Percentiles rank a stretch among this genome's conserved stretches.
Conservation (phyloP, 2,329 filamentous ascomycete species). For the Trichoderma koningii region DNA sequence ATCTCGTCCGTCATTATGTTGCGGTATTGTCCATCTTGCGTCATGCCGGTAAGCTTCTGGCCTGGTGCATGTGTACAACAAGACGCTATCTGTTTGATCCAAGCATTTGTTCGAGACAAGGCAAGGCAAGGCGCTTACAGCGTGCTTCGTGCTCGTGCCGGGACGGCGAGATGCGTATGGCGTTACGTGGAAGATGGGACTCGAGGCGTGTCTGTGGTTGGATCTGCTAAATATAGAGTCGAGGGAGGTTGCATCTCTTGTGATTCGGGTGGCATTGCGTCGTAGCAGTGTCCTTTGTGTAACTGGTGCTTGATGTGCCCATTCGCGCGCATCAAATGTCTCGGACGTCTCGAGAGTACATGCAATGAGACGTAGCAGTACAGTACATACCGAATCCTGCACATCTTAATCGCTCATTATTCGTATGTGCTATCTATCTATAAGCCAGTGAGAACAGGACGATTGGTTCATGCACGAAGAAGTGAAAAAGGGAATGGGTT, state of each 20-base stretch:
- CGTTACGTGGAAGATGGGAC: background rate
- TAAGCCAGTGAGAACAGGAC: too few species aligned
- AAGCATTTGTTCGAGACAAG: background rate
- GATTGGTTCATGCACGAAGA: too few species aligned
- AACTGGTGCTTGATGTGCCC: too few species aligned
- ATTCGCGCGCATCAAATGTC: too few species aligned
- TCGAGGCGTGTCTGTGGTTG: background rate
- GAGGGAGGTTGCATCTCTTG: too few species aligned
- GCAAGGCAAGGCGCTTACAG: conserved; percentile 4
- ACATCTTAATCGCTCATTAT: too few species aligned
- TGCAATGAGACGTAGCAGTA: too few species aligned
- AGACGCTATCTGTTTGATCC: background rate
- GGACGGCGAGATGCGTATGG: background rate
- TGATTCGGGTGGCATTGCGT: background rate
- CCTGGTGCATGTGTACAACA: background rate
- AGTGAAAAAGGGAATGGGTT: background rate
- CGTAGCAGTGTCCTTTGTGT: background rate
- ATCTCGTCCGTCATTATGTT: background rate
- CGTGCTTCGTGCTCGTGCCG: background rate
- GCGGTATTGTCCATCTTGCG: background rate
- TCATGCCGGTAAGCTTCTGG: background rate
- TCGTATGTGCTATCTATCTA: too few species aligned
- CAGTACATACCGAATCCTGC: too few species aligned
- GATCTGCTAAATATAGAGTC: conserved; percentile 2
- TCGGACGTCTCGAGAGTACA: too few species aligned